Conservation (phyloP, 768 basidiomycete species). For the Russula virescens region DNA sequence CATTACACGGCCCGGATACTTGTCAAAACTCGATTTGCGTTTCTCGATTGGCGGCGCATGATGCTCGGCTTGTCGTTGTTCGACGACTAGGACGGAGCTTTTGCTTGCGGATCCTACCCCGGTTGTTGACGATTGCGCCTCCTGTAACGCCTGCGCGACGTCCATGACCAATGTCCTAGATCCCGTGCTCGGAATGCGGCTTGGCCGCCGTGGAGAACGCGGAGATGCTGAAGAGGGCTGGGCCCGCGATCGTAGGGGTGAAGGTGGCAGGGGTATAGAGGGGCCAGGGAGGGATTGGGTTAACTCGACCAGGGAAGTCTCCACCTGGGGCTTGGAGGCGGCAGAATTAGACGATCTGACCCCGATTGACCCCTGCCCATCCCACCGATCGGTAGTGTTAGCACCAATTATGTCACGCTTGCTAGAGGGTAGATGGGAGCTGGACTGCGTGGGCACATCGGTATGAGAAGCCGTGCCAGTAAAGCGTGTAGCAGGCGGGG, state of each 20-base stretch:
- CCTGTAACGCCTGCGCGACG: slow-evolving; percentile 56
- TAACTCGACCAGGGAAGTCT: slow-evolving; percentile 28
- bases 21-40: slow-evolving; percentile 62
- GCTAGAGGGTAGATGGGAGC: not conserved
- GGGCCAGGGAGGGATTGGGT: slow-evolving; percentile 41
- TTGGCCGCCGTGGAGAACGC: slow-evolving; percentile 38
- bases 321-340: slow-evolving; percentile 7
- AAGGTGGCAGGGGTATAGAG: slow-evolving; percentile 14
- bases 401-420: not conserved
- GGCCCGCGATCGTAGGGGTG: not conserved
- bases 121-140: slow-evolving; percentile 26
- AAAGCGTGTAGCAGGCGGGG: not conserved
- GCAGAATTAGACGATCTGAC: slow-evolving; percentile 7
- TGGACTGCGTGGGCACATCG: not conserved
- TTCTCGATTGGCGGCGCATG: slow-evolving; percentile 41
- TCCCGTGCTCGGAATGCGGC: slow-evolving; percentile 62
- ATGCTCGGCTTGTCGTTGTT: slow-evolving; percentile 4
- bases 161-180: slow-evolving; percentile 74
- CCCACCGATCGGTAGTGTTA: slow-evolving; percentile 32
- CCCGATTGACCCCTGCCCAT: slow-evolving; percentile 28
- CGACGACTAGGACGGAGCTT: not conserved
- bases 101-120: not conserved
- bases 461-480: not conserved
- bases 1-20: slow-evolving; percentile 54
- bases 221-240: slow-evolving; percentile 1